phyloP scores from a whole-genome alignment of 2,329 filamentous ascomycete species.

The Pseudogymnoascus sp. region DNA sequence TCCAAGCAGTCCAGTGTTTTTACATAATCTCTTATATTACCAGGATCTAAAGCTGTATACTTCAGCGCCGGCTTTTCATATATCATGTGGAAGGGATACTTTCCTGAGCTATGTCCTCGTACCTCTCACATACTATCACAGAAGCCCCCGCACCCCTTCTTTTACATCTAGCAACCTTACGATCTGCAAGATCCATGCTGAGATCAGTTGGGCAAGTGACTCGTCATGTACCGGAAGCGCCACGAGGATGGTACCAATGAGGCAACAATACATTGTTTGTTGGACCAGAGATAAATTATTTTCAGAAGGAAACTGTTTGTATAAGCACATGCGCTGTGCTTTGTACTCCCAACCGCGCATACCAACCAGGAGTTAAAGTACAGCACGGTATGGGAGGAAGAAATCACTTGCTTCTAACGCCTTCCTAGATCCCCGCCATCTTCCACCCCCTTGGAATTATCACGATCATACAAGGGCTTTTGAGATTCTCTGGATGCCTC shows the following conservation, averaged over 20 bases:
- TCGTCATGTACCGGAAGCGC: neutral
- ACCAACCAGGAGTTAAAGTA: neutral
- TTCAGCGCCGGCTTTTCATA: neutral
- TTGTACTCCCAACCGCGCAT: conserved; percentile 5
- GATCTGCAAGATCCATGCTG: conserved; percentile 7
- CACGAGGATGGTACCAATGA: neutral
- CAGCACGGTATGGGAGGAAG: neutral
- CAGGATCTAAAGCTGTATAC: neutral
- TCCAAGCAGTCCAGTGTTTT: neutral
- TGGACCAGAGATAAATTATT: neutral
- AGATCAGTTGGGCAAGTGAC: conserved; percentile 7
- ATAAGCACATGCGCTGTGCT: neutral
- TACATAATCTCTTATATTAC: neutral
- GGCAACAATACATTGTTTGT: neutral
- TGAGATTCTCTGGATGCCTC: neutral
- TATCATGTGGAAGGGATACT: neutral
- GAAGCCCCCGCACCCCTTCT: neutral
- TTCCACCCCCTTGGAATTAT: neutral
- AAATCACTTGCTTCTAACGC: conserved; percentile 4
- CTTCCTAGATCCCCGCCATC: neutral
- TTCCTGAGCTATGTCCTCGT: neutral
- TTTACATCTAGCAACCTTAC: neutral
- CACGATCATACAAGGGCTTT: neutral
- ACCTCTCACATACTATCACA: neutral
- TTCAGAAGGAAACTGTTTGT: conserved; percentile 1